These are phyloP conservation scores for Petunia hybrid DNA, from an alignment of 305 asterid species.

Conservation along the genomic window DNA sequence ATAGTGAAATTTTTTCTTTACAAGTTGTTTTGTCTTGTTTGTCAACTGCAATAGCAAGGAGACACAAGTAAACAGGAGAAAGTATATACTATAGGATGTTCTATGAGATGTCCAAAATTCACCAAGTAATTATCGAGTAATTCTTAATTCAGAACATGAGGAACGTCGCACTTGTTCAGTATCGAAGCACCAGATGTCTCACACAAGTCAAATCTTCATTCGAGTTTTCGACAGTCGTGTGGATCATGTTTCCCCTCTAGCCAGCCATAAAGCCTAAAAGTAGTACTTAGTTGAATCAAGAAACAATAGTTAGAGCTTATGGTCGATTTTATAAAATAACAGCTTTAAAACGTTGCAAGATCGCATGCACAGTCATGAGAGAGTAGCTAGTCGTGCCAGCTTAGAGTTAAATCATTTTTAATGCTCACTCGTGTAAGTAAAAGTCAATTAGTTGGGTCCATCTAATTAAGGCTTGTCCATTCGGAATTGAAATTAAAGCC, in stretches of 20 bases:
- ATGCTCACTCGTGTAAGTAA: not conserved
- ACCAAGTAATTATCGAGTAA: not conserved
- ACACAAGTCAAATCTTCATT: not conserved
- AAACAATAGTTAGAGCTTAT: too few species aligned
- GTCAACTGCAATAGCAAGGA: not conserved
- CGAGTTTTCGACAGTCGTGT: too few species aligned
- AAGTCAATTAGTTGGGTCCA: constrained; percentile 24
- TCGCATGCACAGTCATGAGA: not conserved
- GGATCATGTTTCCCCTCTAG: too few species aligned
- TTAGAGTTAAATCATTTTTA: not conserved
- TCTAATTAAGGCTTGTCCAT: constrained; percentile 9
- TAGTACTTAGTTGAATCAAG: too few species aligned
- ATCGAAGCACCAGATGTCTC: not conserved
- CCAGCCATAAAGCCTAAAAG: too few species aligned
- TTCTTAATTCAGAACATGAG: not conserved
- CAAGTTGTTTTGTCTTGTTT: not conserved
- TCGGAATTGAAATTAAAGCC: not conserved
- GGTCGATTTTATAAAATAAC: not conserved
- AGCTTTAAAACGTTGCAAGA: not conserved
- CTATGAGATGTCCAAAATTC: not conserved
- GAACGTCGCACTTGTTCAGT: not conserved
- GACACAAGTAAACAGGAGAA: not conserved
- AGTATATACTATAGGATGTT: not conserved
- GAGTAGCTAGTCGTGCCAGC: not conserved
- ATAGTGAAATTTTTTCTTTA: not conserved